phyloP scores from a whole-genome alignment of 2,329 filamentous ascomycete species.

The Chlorencoelia australis region DNA sequence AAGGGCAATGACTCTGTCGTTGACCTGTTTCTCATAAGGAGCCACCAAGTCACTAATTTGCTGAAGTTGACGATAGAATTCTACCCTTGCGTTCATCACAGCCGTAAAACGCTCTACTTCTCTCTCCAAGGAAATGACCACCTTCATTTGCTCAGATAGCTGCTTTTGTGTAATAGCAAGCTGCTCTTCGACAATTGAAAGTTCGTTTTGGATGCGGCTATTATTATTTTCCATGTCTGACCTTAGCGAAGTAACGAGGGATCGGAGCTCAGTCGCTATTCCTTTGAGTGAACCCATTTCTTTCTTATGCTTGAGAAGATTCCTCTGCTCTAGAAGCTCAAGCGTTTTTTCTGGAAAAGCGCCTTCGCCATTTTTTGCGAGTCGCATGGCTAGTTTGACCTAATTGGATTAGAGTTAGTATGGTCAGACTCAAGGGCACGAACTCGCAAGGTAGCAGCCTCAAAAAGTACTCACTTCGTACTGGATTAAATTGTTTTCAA shows the following conservation, averaged over 20 bases:
- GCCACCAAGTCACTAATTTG: constrained; percentile 80
- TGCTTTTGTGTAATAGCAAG: constrained; percentile 49
- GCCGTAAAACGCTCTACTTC: constrained; percentile 68
- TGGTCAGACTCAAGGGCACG: too few species aligned
- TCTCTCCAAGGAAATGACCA: constrained; percentile 41
- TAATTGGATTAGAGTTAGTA: too few species aligned
- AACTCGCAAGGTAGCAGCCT: too few species aligned
- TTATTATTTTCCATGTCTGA: constrained; percentile 45
- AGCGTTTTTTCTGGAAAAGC: constrained; percentile 57
- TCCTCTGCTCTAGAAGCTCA: constrained; percentile 39
- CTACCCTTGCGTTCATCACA: constrained; percentile 75
- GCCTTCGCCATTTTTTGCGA: constrained; percentile 54
- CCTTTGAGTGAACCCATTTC: constrained; percentile 57
- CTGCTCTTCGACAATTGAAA: constrained; percentile 52
- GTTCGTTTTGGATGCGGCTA: constrained; percentile 49
- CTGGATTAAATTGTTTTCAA: constrained; percentile 63
- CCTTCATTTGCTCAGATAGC: constrained; percentile 42
- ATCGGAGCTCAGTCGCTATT: constrained; percentile 59
- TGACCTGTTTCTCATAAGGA: constrained; percentile 51
- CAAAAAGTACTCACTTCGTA: constrained; percentile 53
- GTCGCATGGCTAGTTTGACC: constrained; percentile 46
- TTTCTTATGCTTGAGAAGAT: constrained; percentile 37
- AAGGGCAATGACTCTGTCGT: constrained; percentile 26
- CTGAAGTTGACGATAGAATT: constrained; percentile 87
- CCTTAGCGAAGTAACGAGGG: constrained; percentile 48